A percentile compares a stretch with the other conserved stretches of the same genome.
Evolutionary conservation across 2,329 filamentous ascomycete species (phyloP).

Genomic region (Metarhizium brunneum): DNA sequence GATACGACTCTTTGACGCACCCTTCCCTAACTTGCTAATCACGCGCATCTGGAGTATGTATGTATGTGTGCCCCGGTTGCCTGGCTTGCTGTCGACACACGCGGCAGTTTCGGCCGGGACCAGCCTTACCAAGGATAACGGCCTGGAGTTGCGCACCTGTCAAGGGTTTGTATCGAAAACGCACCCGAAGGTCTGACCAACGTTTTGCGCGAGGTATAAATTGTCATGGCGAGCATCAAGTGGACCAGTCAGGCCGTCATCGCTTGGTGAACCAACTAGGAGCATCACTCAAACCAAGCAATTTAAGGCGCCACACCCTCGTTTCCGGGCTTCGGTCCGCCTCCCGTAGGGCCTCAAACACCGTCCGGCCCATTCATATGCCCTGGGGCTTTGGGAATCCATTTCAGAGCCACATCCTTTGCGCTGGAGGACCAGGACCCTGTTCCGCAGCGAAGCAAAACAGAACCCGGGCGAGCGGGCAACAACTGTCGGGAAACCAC

Average conservation of each 20-base stretch:
- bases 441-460: background rate
- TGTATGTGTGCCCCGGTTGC: background rate
- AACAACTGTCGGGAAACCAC: background rate
- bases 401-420: background rate
- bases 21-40: background rate
- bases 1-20: background rate
- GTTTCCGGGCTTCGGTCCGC: slow-evolving; percentile 3
- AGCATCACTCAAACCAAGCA: background rate
- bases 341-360: background rate
- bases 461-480: background rate
- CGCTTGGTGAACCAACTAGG: background rate
- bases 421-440: background rate
- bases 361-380: background rate
- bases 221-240: background rate
- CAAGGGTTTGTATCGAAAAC: background rate
- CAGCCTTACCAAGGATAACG: background rate
- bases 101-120: background rate
- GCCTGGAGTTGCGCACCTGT: background rate
- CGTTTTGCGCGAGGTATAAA: background rate
- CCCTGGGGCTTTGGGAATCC: background rate
- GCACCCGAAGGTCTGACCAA: background rate
- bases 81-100: background rate
- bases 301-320: slow-evolving; percentile 2
- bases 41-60: background rate
- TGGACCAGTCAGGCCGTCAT: background rate